Base-by-base conservation (phyloP, 176 grass and related monocot genomes). In the Tillandsia fasciculata region DNA sequence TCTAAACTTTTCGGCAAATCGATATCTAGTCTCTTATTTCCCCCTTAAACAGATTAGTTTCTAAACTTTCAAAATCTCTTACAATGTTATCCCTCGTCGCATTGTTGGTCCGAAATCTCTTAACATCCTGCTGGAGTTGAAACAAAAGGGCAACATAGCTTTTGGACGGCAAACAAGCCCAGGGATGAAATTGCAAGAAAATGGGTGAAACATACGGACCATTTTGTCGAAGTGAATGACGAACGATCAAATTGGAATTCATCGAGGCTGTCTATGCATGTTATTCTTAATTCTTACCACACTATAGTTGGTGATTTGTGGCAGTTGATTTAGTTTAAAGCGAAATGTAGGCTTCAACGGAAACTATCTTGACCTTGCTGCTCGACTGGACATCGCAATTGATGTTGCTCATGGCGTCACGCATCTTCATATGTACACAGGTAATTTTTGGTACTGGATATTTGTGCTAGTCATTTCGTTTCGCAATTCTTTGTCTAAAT, bases 341-440 rank as follows among this genome's bases (percentile, higher is more conserved):
- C 9, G 2, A n/a, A 61, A 74, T 74, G 51, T 70, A 93, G 90
- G 88, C 10, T 18, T 74, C 63, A 11, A 69, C 22, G 86, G 89
- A 17, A 80, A 81, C 18, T 73, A 77, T 64, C 58, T 92, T 10
- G 93, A 88, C 10, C 53, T 97, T 0, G 78, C 65, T 10, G 67
- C 83, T 1, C 61, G 94, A 11, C 86, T 97, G 0, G 94, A 97
- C 56, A 80, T 97, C 49, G 89, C 86, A 83, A 90, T 86, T 66
- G 94, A 97, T 69, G 89, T 97, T 1, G 89, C 94, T 14, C 94
- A 97, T 86, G 94, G 80, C 10, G 72, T 93, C 12, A 97, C 94
- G 14, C 92, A 97, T 80, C 94, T 97, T 1, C 94, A 97, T 79
- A 93, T 85, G 81, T 97, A 92, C 77, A 59, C 89, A 0, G 83